phyloP scores from a whole-genome alignment of 768 basidiomycete genomes.

The Termitomyces sp. region DNA sequence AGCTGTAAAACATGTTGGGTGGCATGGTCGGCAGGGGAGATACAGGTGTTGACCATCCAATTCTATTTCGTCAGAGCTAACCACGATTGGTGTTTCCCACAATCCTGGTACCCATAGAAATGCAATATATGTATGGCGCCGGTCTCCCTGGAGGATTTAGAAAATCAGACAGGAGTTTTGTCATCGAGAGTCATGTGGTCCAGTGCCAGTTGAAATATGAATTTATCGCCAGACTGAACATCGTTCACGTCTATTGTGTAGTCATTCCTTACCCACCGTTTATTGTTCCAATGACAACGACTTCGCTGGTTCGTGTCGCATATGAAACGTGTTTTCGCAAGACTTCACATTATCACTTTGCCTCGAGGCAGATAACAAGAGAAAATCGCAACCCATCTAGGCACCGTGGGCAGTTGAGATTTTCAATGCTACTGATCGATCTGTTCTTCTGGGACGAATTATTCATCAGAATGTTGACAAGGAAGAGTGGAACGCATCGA shows the following conservation, averaged over 20 bases:
- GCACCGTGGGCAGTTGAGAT: background rate
- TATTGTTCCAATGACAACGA: background rate
- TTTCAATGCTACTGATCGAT: background rate
- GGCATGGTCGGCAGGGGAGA: background rate
- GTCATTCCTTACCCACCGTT: background rate
- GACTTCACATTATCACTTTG: background rate
- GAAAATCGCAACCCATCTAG: background rate
- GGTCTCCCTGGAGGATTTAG: background rate
- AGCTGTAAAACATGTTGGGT: background rate
- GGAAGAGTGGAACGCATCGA: background rate
- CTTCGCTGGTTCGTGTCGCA: background rate
- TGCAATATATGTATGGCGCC: background rate
- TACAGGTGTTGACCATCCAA: background rate
- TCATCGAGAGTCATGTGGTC: background rate
- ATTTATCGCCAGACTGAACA: too few species aligned
- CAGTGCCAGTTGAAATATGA: background rate
- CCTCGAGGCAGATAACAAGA: background rate
- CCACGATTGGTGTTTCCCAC: background rate
- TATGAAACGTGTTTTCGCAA: background rate
- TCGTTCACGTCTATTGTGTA: background rate
- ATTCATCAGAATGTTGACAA: constrained; percentile 1
- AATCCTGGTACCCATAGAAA: background rate
- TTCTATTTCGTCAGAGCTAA: background rate
- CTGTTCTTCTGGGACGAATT: background rate
- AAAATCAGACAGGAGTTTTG: background rate